phyloP scores from a whole-genome alignment of 495 filamentous ascomycete species.

The Podospora fimiseda region DNA sequence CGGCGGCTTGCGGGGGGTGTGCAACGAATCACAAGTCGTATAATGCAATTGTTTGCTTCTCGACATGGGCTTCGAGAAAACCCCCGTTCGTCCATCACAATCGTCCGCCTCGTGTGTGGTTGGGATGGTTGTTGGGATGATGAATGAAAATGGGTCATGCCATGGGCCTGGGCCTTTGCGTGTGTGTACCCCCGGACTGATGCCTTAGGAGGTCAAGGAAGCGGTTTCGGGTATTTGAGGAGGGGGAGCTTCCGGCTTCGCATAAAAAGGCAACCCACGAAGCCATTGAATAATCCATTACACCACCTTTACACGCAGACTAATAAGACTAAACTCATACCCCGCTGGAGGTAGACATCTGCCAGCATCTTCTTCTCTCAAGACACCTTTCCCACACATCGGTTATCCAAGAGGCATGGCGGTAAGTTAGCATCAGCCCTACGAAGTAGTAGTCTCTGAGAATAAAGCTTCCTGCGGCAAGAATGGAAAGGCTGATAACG shows the following conservation, averaged over 20 bases:
- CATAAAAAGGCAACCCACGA: background rate
- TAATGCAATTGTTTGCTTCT: background rate
- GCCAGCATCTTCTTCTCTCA: no score
- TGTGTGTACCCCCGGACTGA: no score
- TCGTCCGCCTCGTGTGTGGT: no score
- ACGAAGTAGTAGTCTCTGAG: background rate
- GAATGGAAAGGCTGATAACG: slow-evolving; percentile 12
- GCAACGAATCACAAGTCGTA: background rate
- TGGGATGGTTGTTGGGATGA: no score
- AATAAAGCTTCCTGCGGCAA: background rate
- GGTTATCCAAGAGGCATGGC: slow-evolving; percentile 12
- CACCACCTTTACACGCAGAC: no score
- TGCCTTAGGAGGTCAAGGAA: background rate
- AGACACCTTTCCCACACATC: background rate
- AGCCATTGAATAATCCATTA: background rate
- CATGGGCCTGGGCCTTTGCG: background rate
- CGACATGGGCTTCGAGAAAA: no score
- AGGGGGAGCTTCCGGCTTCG: slow-evolving; percentile 1
- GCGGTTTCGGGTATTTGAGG: slow-evolving; percentile 5
- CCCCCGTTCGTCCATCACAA: no score
- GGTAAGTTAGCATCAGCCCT: slow-evolving; percentile 9
- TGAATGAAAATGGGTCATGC: background rate
- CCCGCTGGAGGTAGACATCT: no score
- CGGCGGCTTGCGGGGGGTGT: slow-evolving; percentile 3
- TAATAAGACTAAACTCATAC: no score